Conservation (phyloP, 345 rosid species). For the Citrus inodora region DNA sequence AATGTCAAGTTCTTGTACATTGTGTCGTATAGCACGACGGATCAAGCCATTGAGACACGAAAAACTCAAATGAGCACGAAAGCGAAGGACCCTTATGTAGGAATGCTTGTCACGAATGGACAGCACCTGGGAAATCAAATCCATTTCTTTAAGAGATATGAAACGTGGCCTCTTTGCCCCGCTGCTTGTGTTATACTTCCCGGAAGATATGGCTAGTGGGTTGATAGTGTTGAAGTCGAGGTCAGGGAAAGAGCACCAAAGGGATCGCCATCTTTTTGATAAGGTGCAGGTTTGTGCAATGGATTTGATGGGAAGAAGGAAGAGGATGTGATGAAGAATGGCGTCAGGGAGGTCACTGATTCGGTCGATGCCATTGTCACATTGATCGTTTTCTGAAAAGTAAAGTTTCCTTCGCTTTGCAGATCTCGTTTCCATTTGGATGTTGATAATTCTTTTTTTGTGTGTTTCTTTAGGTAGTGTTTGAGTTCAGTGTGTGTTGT, state of each 20-base stretch:
- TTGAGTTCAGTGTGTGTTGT: not conserved
- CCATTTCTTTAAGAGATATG: conserved; percentile 15
- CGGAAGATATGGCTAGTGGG: not conserved
- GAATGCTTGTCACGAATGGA: conserved; percentile 46
- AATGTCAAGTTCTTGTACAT: conserved; percentile 66
- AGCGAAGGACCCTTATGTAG: conserved; percentile 56
- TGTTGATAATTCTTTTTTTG: not conserved
- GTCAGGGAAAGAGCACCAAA: conserved; percentile 81
- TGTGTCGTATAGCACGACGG: conserved; percentile 62
- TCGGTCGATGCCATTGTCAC: conserved; percentile 34
- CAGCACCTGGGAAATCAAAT: conserved; percentile 42
- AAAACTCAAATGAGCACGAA: conserved; percentile 54
- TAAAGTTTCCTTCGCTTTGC: conserved; percentile 50
- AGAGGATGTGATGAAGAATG: conserved; percentile 63
- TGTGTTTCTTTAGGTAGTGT: not conserved
- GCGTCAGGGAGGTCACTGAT: conserved; percentile 68
- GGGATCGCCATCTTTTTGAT: conserved; percentile 65
- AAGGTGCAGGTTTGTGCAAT: conserved; percentile 53
- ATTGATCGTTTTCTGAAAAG: conserved; percentile 8
- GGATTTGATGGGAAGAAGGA: conserved; percentile 54
- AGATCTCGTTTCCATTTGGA: conserved; percentile 70
- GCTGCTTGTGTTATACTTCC: not conserved
- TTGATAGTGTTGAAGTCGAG: conserved; percentile 70
- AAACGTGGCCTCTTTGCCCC: conserved; percentile 9
- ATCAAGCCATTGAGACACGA: conserved; percentile 59